These are phyloP conservation scores for Rhododendron kiyosumense DNA, from an alignment of 148 eudicot genomes.

Conservation along the genomic window DNA sequence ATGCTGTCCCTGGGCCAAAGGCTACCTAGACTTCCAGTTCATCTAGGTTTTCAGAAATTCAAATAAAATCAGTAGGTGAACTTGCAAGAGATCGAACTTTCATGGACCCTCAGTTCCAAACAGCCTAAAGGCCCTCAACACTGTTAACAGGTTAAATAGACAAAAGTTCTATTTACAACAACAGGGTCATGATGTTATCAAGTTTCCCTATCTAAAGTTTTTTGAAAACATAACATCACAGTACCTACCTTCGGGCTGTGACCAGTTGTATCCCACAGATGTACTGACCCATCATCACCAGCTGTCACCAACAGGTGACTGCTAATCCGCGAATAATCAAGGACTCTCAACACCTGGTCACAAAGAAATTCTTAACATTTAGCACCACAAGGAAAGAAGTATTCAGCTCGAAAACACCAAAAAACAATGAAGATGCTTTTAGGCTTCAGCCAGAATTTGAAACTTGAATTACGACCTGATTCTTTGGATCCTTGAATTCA, in stretches of 20 bases:
- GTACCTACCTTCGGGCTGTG: conserved; percentile 77
- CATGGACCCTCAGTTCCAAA: background rate
- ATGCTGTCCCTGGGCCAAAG: background rate
- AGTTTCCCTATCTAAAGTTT: background rate
- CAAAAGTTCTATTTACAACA: background rate
- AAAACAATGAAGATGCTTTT: conserved; percentile 3
- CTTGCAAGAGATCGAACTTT: background rate
- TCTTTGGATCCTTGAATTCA: conserved; percentile 81
- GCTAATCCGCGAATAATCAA: conserved; percentile 92
- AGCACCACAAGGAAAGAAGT: conserved; percentile 19
- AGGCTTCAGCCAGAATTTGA: background rate
- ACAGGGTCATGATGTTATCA: background rate
- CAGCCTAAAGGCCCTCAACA: background rate
- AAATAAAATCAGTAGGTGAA: background rate
- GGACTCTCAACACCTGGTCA: conserved; percentile 82
- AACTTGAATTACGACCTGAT: conserved; percentile 48
- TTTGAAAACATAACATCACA: background rate
- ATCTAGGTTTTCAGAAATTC: background rate
- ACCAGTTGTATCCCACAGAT: conserved; percentile 93
- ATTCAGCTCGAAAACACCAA: background rate
- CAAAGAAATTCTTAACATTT: conserved; percentile 30
- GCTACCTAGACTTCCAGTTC: background rate
- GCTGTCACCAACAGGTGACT: conserved; percentile 92
- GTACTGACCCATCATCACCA: conserved; percentile 97
- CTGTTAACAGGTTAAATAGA: background rate